These are phyloP conservation scores for Ustilago nuda DNA, from an alignment of 1,284 basidiomycete species.

Conservation along the genomic window DNA sequence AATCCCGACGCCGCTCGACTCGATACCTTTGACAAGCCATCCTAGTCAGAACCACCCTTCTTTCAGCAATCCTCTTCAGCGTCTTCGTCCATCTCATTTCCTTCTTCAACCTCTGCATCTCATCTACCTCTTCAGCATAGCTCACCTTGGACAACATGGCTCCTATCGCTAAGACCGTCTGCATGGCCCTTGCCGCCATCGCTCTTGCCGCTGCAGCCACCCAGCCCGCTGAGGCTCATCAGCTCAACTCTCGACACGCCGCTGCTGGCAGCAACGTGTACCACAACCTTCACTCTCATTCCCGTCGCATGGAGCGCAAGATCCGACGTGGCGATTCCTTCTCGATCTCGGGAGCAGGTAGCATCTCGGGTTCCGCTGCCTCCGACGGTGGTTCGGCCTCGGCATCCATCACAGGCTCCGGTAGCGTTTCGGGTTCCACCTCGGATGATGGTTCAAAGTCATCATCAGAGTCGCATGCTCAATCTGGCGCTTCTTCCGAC, in stretches of 20 bases:
- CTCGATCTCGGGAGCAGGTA: conserved; percentile 31
- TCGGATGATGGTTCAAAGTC: conserved; percentile 25
- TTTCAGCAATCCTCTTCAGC: conserved; percentile 1
- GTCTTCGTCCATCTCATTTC: conserved; percentile 1
- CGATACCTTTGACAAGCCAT: conserved; percentile 32
- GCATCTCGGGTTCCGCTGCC: conserved; percentile 14
- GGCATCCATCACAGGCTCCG: conserved; percentile 24
- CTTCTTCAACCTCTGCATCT: neutral
- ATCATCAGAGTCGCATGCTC: conserved; percentile 5
- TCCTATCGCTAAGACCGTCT: conserved; percentile 54
- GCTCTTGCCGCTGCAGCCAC: conserved; percentile 39
- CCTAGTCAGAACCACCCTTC: conserved; percentile 10
- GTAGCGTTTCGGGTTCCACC: conserved; percentile 30
- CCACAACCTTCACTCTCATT: conserved; percentile 52
- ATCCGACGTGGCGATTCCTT: conserved; percentile 38
- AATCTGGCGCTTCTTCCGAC: conserved; percentile 16
- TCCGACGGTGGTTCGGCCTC: conserved; percentile 17
- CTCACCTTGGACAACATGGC: conserved; percentile 35
- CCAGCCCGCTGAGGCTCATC: conserved; percentile 45
- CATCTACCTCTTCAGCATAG: conserved; percentile 5
- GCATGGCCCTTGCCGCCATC: conserved; percentile 48
- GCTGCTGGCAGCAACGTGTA: conserved; percentile 53
- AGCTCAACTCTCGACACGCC: conserved; percentile 46
- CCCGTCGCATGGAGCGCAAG: conserved; percentile 54
- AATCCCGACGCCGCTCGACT: conserved; percentile 3